Base-by-base conservation (phyloP, 1,139 yeast genomes). In the Suhomyces bokatorum region DNA sequence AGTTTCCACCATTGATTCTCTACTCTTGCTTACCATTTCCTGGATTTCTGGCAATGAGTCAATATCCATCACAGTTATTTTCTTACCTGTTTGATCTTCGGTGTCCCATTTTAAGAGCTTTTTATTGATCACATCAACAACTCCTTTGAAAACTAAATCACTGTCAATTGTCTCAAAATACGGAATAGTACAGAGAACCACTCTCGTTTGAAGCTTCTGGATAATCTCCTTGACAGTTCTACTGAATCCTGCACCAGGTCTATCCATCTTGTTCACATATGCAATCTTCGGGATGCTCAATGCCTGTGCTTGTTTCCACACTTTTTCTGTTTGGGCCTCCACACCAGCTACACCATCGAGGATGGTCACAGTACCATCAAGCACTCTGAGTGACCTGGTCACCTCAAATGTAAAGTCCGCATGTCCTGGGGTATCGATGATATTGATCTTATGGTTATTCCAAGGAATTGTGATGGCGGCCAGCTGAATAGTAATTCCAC, bases 371-470 rank as follows among this genome's bases (percentile, higher is more conserved):
- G 91, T 95, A 1, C 98, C 97, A 65, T 93, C 99, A 14, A 93
- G 70, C 1, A 93, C 97, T 50, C 97, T 75, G 48, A 93, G 75
- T 0, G 98, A 85, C 46, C 98, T 70, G 2, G 83, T 87, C 6
- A 95, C 99, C 63, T 93, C 99, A 62, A 91, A 93, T 0, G 96
- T 87, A 62, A 93, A 93, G 63, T 93, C 99, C 0, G 97, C 98
- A 65, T 93, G 99, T 0, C 99, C 99, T 1, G 99, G 99, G 0
- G 99, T 91, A 62, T 93, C 99, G 20, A 93, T 89, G 43, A 93
- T 74, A 60, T 93, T 93, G 57, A 95, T 83, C 53, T 81, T 81
- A 56, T 82, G 80, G 14, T 69, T 66, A 49, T 83, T 83, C 98
- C 99, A 93, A 31, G 89, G 85, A 47, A 95, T 79, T 0, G 97